These are phyloP conservation scores for Melanopsichium pennsylvanicum DNA, from an alignment of 1,284 basidiomycete genomes.

Conservation along the genomic window DNA sequence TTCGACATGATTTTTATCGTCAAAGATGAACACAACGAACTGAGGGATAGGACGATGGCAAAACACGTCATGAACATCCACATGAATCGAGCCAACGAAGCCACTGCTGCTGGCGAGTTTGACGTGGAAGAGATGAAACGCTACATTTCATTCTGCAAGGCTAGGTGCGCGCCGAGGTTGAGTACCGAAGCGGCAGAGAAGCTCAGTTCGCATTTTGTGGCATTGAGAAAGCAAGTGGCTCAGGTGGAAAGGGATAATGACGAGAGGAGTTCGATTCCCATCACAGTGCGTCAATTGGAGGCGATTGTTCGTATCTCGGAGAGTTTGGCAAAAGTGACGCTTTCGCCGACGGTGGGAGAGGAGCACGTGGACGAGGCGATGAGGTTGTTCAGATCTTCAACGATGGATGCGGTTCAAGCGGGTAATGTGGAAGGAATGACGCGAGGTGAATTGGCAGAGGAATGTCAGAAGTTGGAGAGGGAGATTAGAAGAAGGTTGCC, in stretches of 20 bases:
- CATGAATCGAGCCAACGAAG: constrained; percentile 82
- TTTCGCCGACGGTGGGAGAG: constrained; percentile 83
- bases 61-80: constrained; percentile 99
- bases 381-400: constrained; percentile 96
- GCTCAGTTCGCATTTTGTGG: constrained; percentile 95
- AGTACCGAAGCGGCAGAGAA: constrained; percentile 94
- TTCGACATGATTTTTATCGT: constrained; percentile 99
- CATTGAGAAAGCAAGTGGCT: constrained; percentile 90
- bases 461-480: constrained; percentile 89
- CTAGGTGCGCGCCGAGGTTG: constrained; percentile 92
- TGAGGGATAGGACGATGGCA: constrained; percentile 90
- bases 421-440: constrained; percentile 91
- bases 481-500: constrained; percentile 88
- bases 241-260: constrained; percentile 97
- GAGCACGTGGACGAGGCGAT: constrained; percentile 99
- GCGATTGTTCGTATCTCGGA: constrained; percentile 99
- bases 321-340: constrained; percentile 90
- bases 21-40: constrained; percentile 96
- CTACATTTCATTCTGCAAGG: constrained; percentile 94
- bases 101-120: constrained; percentile 79
- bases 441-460: constrained; percentile 89
- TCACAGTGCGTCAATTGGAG: constrained; percentile 97
- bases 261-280: constrained; percentile 96
- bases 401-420: constrained; percentile 97
- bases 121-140: constrained; percentile 98